Conservation (phyloP, 345 rosid genomes). For the Anastatica hierochuntica region DNA sequence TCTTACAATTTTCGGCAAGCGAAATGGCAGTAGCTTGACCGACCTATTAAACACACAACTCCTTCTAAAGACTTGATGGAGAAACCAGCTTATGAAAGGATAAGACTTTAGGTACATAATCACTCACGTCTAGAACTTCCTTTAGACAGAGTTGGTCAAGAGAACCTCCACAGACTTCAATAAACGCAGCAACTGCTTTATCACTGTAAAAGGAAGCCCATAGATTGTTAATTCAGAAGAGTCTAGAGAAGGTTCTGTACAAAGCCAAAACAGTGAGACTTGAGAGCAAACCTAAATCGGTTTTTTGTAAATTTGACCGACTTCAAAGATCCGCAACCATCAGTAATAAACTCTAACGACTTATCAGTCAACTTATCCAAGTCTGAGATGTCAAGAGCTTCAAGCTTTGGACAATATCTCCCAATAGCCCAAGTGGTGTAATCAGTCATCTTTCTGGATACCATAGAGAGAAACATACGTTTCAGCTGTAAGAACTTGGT, state of each 20-base stretch:
- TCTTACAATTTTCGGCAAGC: slow-evolving; percentile 35
- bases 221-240: not conserved
- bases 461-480: slow-evolving; percentile 9
- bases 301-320: not conserved
- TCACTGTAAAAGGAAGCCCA: slow-evolving; percentile 33
- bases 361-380: slow-evolving; percentile 30
- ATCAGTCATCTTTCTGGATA: slow-evolving; percentile 35
- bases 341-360: slow-evolving; percentile 30
- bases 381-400: slow-evolving; percentile 36
- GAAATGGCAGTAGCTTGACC: slow-evolving; percentile 37
- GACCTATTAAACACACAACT: slow-evolving; percentile 31
- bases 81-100: slow-evolving; percentile 2
- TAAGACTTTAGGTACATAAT: not conserved
- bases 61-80: slow-evolving; percentile 1
- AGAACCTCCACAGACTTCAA: slow-evolving; percentile 40
- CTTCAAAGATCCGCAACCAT: slow-evolving; percentile 32
- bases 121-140: slow-evolving; percentile 29
- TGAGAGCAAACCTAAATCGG: slow-evolving; percentile 16
- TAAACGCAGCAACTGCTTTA: slow-evolving; percentile 50
- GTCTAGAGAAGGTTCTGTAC: not conserved
- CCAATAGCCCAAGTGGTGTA: slow-evolving; percentile 25
- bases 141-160: slow-evolving; percentile 40
- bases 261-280: slow-evolving; percentile 1
- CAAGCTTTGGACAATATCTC: slow-evolving; percentile 18
- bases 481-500: not conserved